Evolutionary conservation across 1,284 basidiomycete genomes (phyloP).

Genomic region (Phlebopus sp.): DNA sequence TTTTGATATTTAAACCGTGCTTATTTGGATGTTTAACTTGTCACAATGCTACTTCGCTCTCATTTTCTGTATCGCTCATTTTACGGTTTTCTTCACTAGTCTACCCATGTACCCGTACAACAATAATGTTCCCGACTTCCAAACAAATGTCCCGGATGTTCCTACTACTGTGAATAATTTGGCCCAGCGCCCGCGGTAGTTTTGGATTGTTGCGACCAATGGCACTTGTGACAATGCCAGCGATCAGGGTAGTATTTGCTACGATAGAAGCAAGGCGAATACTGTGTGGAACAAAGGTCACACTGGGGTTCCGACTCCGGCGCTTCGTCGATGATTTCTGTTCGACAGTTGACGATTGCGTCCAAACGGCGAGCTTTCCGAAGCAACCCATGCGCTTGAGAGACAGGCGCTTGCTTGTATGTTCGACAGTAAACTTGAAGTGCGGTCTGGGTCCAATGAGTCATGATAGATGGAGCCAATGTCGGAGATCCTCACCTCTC

Average conservation of each 20-base stretch:
- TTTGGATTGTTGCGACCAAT: constrained; percentile 32
- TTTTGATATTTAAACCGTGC: constrained; percentile 28
- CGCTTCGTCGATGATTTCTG: constrained; percentile 10
- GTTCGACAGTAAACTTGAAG: constrained; percentile 80
- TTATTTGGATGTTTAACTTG: constrained; percentile 32
- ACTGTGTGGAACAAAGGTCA: constrained; percentile 34
- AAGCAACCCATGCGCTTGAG: constrained; percentile 75
- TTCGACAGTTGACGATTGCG: constrained; percentile 44
- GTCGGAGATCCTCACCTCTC: constrained; percentile 51
- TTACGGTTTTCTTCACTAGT: constrained; percentile 15
- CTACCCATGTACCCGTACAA: constrained; percentile 31
- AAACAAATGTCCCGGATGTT: background rate
- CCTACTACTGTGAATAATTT: no score
- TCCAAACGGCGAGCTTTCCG: constrained; percentile 85
- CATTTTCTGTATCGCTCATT: constrained; percentile 21
- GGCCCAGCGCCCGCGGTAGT: background rate
- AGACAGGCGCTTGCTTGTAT: constrained; percentile 76
- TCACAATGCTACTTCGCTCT: constrained; percentile 20
- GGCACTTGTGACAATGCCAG: constrained; percentile 60
- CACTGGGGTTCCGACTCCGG: constrained; percentile 28
- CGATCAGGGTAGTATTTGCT: constrained; percentile 18
- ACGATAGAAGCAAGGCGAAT: constrained; percentile 41
- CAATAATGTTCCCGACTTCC: constrained; percentile 20
- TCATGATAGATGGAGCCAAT: background rate
- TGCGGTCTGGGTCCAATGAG: constrained; percentile 59